Evolutionary conservation across 345 rosid species (phyloP), one percentile per base, ranked within the genome.

Genomic region (Iberis pinnata): DNA sequence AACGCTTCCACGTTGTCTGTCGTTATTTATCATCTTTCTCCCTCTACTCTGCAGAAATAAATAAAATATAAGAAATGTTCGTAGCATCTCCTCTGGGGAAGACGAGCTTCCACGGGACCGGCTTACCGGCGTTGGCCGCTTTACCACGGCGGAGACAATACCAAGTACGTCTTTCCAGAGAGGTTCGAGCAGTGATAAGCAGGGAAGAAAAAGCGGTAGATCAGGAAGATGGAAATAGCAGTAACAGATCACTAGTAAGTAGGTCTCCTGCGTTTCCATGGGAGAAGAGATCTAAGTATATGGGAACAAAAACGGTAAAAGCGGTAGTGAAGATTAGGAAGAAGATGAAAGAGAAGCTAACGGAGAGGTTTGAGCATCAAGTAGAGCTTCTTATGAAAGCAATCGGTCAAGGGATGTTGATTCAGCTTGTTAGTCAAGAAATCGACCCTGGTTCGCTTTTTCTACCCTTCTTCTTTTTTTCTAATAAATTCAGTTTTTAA

Each of bases 361-460:
- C 24, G 4, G 98, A 87, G 54, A 82, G 76, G 69, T 15, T 92
- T 32, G 89, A 75, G 58, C 82, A 81, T 75, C 84, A 76, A 5
- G 49, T 81, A 69, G 89, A 92, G 71, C 72, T 72, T 49, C 62
- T 84, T 14, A 50, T 83, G 60, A 87, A 79, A 56, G 89, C 89
- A 31, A 74, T 92, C 48, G 95, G 95, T 43, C 84, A 65, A 50
- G 95, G 96, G 59, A 78, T 92, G 74, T 39, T 61, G 70, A 75
- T 92, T 72, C 96, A 77, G 55, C 93, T 92, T 31, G 62, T 88
- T 49, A 83, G 96, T 69, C 89, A 84, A 58, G 83, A 84, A 31
- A 63, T 81, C 40, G 96, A 92, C 69, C 81, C 88, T 68, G 95
- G 98, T 86, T 67, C 18, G 78, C 16, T 49, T 45, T 18, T 7